Base-by-base conservation (phyloP, 1,284 basidiomycete genomes). In the Vanrija humicola region DNA sequence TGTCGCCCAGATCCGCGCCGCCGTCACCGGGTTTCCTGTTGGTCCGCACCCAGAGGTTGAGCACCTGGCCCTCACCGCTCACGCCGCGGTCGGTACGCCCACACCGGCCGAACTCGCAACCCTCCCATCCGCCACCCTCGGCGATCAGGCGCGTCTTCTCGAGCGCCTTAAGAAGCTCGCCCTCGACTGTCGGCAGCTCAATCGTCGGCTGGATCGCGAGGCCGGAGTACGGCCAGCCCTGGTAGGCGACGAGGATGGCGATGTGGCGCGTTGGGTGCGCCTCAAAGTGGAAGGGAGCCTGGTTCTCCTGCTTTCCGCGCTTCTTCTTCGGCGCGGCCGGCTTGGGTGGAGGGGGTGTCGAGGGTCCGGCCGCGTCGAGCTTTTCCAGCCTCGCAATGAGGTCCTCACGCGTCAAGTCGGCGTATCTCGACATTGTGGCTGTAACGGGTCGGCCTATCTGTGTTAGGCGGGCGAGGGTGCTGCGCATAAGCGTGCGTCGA, bases 1-100 rank as follows among this genome's bases (percentile, higher is more conserved):
- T 53, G 16, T 61, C 66, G 21, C 56, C 64, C 28, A 71, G 53
- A 23, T 62, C 50, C 29, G 51, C 58, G 5, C 69, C 70, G 46
- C 65, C 72, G 54, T 70, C 70, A 19, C 56, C 64, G 7, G 42
- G 48, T 45, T 50, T 48, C 45, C 73, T 54, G 55, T 59, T 69
- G 71, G 88, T 90, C 61, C 90, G 78, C 16, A 95, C 83, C 88
- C 90, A 95, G 1, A 99, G 80, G 50, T 89, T 90, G 42, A 98
- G 82, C 38, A 98, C 94, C 74, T 98, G 95, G 1, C 92, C 93
- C 6, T 89, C 90, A 42, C 89, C 91, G 69, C 90, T 94, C 48
- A 99, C 95, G 0, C 96, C 95, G 38, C 87, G 82, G 79, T 99
- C 95, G 23, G 95, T 99, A 64, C 96, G 78, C 12, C 95, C 95